Base-by-base conservation (phyloP, 495 filamentous ascomycete species). In the Tirmania nivea region DNA sequence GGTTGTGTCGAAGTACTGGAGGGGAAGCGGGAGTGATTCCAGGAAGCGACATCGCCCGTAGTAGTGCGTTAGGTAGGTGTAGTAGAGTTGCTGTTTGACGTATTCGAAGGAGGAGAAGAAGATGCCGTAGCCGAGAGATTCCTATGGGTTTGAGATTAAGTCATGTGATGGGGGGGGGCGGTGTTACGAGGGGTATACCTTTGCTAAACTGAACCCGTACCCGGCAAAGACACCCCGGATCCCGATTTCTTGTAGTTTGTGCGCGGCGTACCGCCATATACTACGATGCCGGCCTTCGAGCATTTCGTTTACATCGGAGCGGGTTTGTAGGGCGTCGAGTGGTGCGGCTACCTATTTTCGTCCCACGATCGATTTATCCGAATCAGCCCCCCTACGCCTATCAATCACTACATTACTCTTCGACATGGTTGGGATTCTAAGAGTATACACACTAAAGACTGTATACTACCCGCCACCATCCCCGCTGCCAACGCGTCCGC, bases 61-160 rank as follows among this genome's bases (percentile, higher is more conserved):
- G 59, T 81, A 86, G 68, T 75, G 77, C 19, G 76, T 78, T 35
- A 92, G 70, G 61, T 86, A 94, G 14, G 68, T 72, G 66, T 90
- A 90, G 68, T 87, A 94, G 10, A 71, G 72, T 64, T 94, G 87
- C 9, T 81, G 79, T 64, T 94, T 93, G 59, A 92, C 69, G 51
- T 78, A 87, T 67, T 94, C 87, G 59, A 94, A 94, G 0, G 75
- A 76, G 35, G 78, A 75, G 67, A 94, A 94, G 69, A 94, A 94
- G 14, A 84, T 66, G 9, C 79, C 87, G 60, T 78, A 82, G 1
- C 87, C 87, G 31, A 90, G 68, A 14, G 83, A 76, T 63, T 94
- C 87, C 59, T 56, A 25, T 19, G 16, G 14, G 8, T 16, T 6
- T 12, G 20, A 19, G 20, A 25, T 19, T 50, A 31, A 36, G 35